Evolutionary conservation across 2,329 filamentous ascomycete species (phyloP), one percentile per base, ranked within the genome.

Genomic region (Phialophora chinensis): DNA sequence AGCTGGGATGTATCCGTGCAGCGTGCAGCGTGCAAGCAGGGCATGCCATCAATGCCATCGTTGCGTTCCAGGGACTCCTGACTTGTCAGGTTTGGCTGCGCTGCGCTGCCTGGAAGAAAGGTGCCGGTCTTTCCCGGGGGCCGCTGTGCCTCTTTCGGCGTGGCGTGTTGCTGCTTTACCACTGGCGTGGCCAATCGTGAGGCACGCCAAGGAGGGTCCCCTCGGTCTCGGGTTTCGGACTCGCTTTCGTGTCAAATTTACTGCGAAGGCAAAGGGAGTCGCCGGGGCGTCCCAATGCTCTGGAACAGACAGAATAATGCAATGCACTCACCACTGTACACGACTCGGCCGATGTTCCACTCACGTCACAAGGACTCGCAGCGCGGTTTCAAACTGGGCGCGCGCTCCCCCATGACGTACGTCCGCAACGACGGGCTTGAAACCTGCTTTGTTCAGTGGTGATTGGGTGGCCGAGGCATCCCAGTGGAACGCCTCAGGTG

Each of bases 401-500:
- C 10, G 8, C 33, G 33, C 33, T 14, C 17, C 14, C 6, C 2
- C 5, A 20, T 44, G 38, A 44, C 38, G 38, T 44, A 44, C 38
- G 38, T 35, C 38, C 53, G 29, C 53, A 56, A 38, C 5, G 38
- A 44, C 14, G 20, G 10, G 10, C 8, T 35, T 35, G 17, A 44
- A 44, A 44, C 38, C 38, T 44, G 38, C 38, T 8, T 8, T 17
- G 17, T 44, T 44, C 38, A 11, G 14, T 44, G 38, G 35, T 42
- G 35, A 35, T 3, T 38, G 57, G 57, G 31, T 11, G 44, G 25
- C 42, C 17, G 20, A 60, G 58, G 58, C 25, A 50, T 20, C 27
- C 31, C 27, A 49, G 14, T 55, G 25, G 38, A 27, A 59, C 56
- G 38, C 56, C 56, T 59, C 56, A 49, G 23, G 25, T 44, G 38